Conservation (phyloP, 768 basidiomycete species). For the Leccinum subgranulosum region DNA sequence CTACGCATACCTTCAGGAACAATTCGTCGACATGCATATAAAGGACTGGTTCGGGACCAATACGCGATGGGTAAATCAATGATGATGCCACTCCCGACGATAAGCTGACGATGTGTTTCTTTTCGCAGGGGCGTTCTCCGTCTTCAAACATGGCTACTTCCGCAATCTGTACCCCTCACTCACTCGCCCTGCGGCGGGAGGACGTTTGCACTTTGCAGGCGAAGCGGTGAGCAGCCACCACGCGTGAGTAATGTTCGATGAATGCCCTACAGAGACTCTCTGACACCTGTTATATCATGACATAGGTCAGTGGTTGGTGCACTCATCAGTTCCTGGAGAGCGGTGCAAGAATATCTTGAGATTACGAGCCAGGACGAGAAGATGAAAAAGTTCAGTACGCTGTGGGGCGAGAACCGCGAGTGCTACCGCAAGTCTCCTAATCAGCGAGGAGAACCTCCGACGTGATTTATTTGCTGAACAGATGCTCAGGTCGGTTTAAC, state of each 20-base stretch:
- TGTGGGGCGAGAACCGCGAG: constrained; percentile 31
- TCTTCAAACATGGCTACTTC: constrained; percentile 39
- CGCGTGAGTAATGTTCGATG: constrained; percentile 22
- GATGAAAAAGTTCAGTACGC: constrained; percentile 13
- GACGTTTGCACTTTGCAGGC: constrained; percentile 9
- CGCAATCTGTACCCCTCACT: constrained; percentile 29
- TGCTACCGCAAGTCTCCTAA: constrained; percentile 13
- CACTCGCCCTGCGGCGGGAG: constrained; percentile 25
- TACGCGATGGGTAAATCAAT: constrained; percentile 34
- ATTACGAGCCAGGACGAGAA: constrained; percentile 8
- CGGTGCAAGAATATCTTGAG: constrained; percentile 27
- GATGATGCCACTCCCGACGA: background rate
- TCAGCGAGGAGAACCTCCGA: background rate
- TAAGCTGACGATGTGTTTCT: background rate
- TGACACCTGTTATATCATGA: background rate
- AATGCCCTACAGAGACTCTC: background rate
- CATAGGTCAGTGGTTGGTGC: constrained; percentile 37
- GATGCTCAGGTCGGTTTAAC: background rate
- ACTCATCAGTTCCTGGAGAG: constrained; percentile 36
- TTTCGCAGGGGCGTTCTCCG: constrained; percentile 34
- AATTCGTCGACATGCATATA: constrained; percentile 16
- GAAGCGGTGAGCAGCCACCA: constrained; percentile 34
- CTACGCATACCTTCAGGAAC: background rate
- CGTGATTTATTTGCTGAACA: background rate
- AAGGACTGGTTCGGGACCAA: constrained; percentile 34